These are phyloP conservation scores for Tephrocybe rancida DNA, from an alignment of 768 basidiomycete genomes.

Conservation along the genomic window DNA sequence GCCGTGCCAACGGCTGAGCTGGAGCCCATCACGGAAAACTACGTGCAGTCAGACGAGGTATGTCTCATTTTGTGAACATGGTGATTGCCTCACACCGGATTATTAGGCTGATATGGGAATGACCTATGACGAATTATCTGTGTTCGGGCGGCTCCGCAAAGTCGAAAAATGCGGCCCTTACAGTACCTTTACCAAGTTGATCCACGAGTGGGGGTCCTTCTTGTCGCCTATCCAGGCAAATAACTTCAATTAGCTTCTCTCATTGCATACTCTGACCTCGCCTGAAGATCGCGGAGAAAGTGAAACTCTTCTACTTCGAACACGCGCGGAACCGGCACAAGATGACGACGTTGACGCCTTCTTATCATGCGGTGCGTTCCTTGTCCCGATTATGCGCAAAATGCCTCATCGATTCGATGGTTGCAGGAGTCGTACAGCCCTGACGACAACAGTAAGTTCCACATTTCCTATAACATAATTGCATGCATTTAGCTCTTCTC, in stretches of 20 bases:
- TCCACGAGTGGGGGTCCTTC: constrained; percentile 89
- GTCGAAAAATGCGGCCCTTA: constrained; percentile 98
- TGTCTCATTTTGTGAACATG: constrained; percentile 10
- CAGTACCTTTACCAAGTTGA: constrained; percentile 94
- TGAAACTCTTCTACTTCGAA: constrained; percentile 96
- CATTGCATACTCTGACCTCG: neutral
- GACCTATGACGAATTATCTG: constrained; percentile 96
- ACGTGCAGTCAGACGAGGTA: constrained; percentile 96
- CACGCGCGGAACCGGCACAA: constrained; percentile 97
- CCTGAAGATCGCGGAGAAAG: constrained; percentile 89
- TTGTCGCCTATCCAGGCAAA: constrained; percentile 82
- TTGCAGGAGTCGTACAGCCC: constrained; percentile 92
- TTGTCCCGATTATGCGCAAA: neutral
- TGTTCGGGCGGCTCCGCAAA: constrained; percentile 92
- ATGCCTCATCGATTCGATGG: neutral
- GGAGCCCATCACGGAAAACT: constrained; percentile 92
- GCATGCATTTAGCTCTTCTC: constrained; percentile 16
- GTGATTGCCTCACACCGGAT: constrained; percentile 6
- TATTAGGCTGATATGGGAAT: constrained; percentile 95
- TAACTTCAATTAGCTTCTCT: neutral
- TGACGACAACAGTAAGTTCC: constrained; percentile 84
- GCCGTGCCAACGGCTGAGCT: constrained; percentile 96
- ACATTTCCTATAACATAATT: neutral
- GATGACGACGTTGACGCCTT: constrained; percentile 95
- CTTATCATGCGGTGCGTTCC: constrained; percentile 85